Evolutionary conservation across 257 asterid genomes (phyloP).

Genomic region (Dorcoceras hygrometricum): DNA sequence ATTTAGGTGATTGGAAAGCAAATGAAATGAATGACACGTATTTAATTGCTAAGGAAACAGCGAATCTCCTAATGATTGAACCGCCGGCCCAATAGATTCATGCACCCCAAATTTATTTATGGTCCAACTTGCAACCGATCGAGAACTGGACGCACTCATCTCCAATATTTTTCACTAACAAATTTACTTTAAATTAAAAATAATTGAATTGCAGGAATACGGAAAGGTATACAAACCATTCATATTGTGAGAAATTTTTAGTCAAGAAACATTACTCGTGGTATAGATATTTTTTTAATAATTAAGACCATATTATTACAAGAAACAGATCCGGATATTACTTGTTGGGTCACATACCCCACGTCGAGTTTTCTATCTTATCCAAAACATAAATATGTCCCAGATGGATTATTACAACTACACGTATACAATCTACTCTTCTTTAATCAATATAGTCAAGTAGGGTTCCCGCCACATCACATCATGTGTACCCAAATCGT

Average conservation of each 20-base stretch:
- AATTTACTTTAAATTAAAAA: too few relatives aligned
- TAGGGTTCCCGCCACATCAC: not conserved
- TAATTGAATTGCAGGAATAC: too few relatives aligned
- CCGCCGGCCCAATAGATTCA: constrained; percentile 13
- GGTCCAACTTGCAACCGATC: not conserved
- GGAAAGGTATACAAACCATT: too few relatives aligned
- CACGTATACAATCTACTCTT: too few relatives aligned
- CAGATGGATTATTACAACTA: not conserved
- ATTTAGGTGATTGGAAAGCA: not conserved
- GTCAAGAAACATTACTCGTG: not conserved
- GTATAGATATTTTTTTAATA: too few relatives aligned
- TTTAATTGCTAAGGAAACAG: not conserved
- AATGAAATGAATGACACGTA: not conserved
- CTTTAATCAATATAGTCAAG: too few relatives aligned
- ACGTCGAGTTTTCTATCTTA: not conserved
- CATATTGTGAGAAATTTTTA: not conserved
- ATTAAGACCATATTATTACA: not conserved
- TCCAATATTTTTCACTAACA: too few relatives aligned
- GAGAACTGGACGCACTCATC: not conserved
- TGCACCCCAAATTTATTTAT: not conserved
- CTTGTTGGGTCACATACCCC: not conserved
- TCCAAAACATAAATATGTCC: not conserved
- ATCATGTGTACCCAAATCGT: not conserved
- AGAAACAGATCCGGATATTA: not conserved
- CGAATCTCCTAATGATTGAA: constrained; percentile 30